Base-by-base conservation (phyloP, 1,139 yeast species). In the Hansenula lynferdii region DNA sequence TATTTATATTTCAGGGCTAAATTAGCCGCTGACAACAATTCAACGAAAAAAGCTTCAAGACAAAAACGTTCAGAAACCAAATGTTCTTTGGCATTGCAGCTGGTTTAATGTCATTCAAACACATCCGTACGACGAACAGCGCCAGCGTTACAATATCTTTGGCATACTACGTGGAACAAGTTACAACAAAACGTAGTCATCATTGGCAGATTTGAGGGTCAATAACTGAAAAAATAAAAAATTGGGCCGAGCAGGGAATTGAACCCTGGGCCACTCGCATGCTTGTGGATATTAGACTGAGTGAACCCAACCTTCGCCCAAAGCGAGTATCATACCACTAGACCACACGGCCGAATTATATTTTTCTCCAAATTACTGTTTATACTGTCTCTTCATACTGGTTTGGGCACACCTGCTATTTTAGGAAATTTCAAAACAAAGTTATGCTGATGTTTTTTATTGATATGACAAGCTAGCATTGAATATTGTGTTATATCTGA, bases 211-310 rank as follows among this genome's bases (percentile, higher is more conserved):
- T n/a, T 27, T 30, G 32, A 18, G 14, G 14, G 27, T n/a, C 10
- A 22, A 15, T 29, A 10, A 11, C 8, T 30, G 24, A 31, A 31
- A 30, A 42, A 35, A 16, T 20, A 43, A 44, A 42, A 48, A 46
- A 41, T 24, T 5, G 55, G 55, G 55, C 54, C 54, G 53, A 43
- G 49, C 55, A 44, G 55, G 55, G 55, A 51, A 48, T 51, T 49
- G 55, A 51, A 51, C 55, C 55, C 55, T 44, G 55, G 55, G 41
- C 55, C 54, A 47, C 55, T 48, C 55, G 48, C 55, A 51, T 49
- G 43, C 45, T 48, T 47, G 35, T 31, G 38, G 47, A 25, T 19
- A 34, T 24, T 33, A 39, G 34, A 36, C 20, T 39, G 29, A 37
- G 44, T 45, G 32, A 34, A 26, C 40, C 45, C 37, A 27, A 28